Evolutionary conservation across 2,329 filamentous ascomycete genomes (phyloP).

Genomic region (Alternaria ventricosa): DNA sequence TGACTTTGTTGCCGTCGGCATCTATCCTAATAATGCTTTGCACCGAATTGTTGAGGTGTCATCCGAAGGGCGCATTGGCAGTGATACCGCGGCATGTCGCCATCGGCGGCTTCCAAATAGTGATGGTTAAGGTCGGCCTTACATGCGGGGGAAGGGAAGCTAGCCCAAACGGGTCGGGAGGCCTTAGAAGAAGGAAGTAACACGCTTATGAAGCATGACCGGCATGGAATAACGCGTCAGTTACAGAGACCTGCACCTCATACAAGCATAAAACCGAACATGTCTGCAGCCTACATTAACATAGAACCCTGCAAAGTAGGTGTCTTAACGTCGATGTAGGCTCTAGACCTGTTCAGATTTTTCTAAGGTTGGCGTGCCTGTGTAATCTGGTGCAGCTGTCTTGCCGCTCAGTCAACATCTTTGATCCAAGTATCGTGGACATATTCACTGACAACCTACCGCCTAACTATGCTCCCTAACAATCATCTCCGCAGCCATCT

Average conservation of each 20-base stretch:
- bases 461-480: slow-evolving; percentile 7
- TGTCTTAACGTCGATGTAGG: too few relatives aligned
- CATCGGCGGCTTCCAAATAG: not conserved
- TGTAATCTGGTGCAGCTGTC: not conserved
- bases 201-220: not conserved
- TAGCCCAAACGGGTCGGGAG: not conserved
- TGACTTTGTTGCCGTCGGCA: not conserved
- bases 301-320: too few relatives aligned
- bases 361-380: not conserved
- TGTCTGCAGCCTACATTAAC: too few relatives aligned
- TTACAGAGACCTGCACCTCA: not conserved
- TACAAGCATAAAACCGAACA: too few relatives aligned
- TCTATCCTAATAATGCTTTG: not conserved
- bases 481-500: slow-evolving; percentile 33
- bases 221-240: not conserved
- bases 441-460: not conserved
- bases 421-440: not conserved
- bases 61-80: not conserved
- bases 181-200: not conserved
- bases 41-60: not conserved
- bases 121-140: not conserved
- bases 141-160: not conserved
- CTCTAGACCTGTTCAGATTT: too few relatives aligned
- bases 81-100: not conserved
- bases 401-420: not conserved